Evolutionary conservation across 2,329 filamentous ascomycete species (phyloP), one percentile per base, ranked within the genome.

Genomic region (Eutypella sp.): DNA sequence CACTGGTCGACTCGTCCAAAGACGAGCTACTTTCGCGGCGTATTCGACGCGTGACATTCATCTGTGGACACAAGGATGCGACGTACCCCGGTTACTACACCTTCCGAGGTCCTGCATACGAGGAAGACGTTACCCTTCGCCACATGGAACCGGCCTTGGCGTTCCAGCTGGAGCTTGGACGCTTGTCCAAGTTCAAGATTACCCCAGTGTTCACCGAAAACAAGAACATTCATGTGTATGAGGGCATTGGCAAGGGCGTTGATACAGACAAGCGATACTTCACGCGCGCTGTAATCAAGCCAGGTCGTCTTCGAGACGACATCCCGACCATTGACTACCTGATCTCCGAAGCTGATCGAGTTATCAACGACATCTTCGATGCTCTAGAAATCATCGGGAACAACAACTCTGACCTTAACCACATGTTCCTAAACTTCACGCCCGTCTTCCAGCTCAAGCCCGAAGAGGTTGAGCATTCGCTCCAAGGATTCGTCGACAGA

Each of bases 361-460:
- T 97, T 58, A 91, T 99, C 80, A 97, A 89, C 66, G 93, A 99
- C 65, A 97, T 99, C 61, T 82, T 97, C 43, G 93, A 99, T 64
- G 93, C 93, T 38, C 77, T 99, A 47, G 93, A 99, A 77, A 96
- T 99, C 59, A 95, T 96, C 63, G 93, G 93, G 64, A 96, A 96
- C 78, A 97, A 96, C 75, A 95, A 95, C 74, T 96, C 93, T 42
- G 93, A 99, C 76, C 79, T 99, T 64, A 99, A 99, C 78, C 93
- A 99, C 74, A 93, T 99, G 78, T 99, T 99, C 76, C 93, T 99
- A 78, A 97, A 99, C 80, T 99, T 99, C 75, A 93, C 89, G 0
- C 89, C 91, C 9, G 88, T 96, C 48, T 97, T 99, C 83, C 89
- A 90, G 65, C 82, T 99, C 41, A 78, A 89, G 61, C 91, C 93